Evolutionary conservation across 768 basidiomycete genomes (phyloP).

Genomic region (Lepiota subincarnata): DNA sequence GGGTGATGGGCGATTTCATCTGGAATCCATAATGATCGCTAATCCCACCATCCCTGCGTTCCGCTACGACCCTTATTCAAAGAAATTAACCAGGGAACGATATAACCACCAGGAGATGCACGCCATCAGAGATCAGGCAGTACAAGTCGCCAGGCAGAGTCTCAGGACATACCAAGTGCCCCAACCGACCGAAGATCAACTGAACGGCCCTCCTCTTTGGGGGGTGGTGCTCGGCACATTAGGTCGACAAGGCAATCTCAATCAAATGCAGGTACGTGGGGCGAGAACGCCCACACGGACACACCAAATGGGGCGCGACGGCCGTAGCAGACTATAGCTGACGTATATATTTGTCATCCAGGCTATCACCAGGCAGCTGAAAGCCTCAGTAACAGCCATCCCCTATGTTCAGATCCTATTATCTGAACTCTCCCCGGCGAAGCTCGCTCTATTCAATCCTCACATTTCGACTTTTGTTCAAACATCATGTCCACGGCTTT

Average conservation of each 20-base stretch:
- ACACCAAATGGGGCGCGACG: too few relatives aligned
- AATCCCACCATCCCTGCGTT: conserved; percentile 94
- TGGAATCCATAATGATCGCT: conserved; percentile 99
- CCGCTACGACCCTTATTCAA: conserved; percentile 97
- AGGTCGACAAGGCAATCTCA: conserved; percentile 90
- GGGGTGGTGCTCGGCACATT: conserved; percentile 92
- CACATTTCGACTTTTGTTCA: conserved; percentile 90
- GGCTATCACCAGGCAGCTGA: conserved; percentile 74
- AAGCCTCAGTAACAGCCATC: conserved; percentile 47
- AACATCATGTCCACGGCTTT: conserved; percentile 93
- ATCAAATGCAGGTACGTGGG: conserved; percentile 66
- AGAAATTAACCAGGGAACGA: conserved; percentile 89
- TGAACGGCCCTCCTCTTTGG: conserved; percentile 51
- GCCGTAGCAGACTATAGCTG: background rate
- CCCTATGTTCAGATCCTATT: conserved; percentile 89
- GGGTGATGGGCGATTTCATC: conserved; percentile 96
- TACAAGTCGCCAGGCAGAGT: conserved; percentile 68
- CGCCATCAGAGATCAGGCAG: conserved; percentile 63
- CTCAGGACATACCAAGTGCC: conserved; percentile 33
- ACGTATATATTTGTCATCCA: conserved; percentile 19
- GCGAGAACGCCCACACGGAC: background rate
- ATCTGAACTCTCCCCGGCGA: conserved; percentile 95
- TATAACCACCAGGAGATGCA: conserved; percentile 93
- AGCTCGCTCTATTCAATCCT: conserved; percentile 77
- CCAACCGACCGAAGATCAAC: background rate